These are phyloP conservation scores for Pichia kudriavzevii DNA, from an alignment of 1,139 yeast species.

Conservation along the genomic window DNA sequence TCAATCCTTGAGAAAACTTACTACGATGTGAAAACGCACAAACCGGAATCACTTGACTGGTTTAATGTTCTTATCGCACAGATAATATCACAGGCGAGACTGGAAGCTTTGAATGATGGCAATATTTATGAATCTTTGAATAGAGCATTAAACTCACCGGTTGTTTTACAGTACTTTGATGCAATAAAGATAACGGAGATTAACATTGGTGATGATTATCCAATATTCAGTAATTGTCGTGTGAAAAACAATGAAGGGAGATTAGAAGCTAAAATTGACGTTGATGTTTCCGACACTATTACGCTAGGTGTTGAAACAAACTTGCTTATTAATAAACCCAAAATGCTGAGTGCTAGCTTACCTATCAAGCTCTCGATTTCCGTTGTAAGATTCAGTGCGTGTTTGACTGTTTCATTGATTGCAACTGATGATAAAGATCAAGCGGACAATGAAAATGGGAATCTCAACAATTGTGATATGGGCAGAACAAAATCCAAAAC, in stretches of 20 bases:
- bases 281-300: conserved; percentile 81
- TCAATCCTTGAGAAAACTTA: conserved; percentile 69
- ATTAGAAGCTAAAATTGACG: conserved; percentile 87
- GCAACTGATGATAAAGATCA: conserved; percentile 25
- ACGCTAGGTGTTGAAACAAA: conserved; percentile 87
- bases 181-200: conserved; percentile 75
- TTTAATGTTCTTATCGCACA: conserved; percentile 91
- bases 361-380: conserved; percentile 83
- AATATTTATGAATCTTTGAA: conserved; percentile 70
- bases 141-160: conserved; percentile 34
- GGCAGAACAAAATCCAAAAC: conserved; percentile 1
- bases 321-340: conserved; percentile 75
- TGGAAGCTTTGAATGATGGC: conserved; percentile 78
- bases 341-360: conserved; percentile 73
- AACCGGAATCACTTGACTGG: conserved; percentile 93
- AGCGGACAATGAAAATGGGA: conserved; percentile 3
- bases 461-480: conserved; percentile 1
- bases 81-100: conserved; percentile 74
- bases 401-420: conserved; percentile 71
- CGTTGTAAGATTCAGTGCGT: conserved; percentile 87
- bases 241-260: conserved; percentile 54
- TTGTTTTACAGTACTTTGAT: conserved; percentile 55
- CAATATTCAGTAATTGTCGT: conserved; percentile 89
- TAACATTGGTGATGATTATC: conserved; percentile 92
- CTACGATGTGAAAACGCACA: conserved; percentile 81